Evolutionary conservation across 2,329 filamentous ascomycete species (phyloP).

Genomic region (Mycosphaerelloides madeirae): DNA sequence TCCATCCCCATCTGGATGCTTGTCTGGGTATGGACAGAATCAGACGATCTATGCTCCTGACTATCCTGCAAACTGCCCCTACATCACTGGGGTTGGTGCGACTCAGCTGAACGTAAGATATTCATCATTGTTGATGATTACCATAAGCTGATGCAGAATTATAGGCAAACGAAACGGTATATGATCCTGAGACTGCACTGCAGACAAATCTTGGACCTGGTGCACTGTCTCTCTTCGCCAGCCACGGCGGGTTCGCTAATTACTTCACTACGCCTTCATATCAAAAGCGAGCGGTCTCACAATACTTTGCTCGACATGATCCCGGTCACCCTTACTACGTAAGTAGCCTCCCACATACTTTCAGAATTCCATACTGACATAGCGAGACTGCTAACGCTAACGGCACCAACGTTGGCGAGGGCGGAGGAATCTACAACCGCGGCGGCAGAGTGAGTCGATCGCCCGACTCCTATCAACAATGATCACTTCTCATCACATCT

Average conservation of each 20-base stretch:
- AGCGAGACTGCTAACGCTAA: conserved; percentile 4
- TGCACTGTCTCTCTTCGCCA: not conserved
- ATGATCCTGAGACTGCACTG: not conserved
- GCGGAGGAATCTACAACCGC: conserved; percentile 25
- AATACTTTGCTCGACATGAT: conserved; percentile 28
- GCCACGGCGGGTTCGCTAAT: conserved; percentile 42
- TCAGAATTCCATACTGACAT: not conserved
- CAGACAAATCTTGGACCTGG: not conserved
- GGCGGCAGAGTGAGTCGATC: conserved; percentile 25
- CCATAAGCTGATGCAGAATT: not conserved
- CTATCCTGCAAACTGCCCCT: conserved; percentile 20
- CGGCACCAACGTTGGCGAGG: conserved; percentile 2
- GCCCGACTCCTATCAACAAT: not conserved
- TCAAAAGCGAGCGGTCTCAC: conserved; percentile 34
- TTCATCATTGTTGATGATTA: conserved; percentile 32
- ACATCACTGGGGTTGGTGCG: conserved; percentile 37
- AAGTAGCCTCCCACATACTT: conserved; percentile 5
- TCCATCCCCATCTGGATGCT: conserved; percentile 27
- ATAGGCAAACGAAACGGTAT: not conserved
- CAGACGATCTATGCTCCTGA: conserved; percentile 19
- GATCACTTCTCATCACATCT: not conserved
- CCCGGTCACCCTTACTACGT: conserved; percentile 21
- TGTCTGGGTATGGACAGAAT: conserved; percentile 14
- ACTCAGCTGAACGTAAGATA: conserved; percentile 29
- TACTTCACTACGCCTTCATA: conserved; percentile 45